Percentiles rank a stretch among this genome's conserved stretches.
phyloP scores from a whole-genome alignment of 352 stramenopile species.

The Pythium apleroticum region DNA sequence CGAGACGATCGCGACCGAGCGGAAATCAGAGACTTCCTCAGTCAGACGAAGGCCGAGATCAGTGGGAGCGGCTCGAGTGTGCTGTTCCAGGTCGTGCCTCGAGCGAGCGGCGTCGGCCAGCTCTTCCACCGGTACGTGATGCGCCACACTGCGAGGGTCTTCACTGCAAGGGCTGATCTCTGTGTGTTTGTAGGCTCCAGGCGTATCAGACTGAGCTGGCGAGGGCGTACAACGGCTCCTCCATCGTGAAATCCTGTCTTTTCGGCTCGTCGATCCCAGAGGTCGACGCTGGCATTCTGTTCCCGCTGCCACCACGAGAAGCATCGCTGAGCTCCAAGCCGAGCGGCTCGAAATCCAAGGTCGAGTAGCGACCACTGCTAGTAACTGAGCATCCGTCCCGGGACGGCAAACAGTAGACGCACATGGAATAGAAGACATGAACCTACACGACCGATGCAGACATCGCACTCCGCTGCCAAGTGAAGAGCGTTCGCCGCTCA shows the following conservation, averaged over 20 bases:
- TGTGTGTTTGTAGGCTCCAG: slow-evolving; percentile 7
- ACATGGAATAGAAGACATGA: too few species aligned
- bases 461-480: too few species aligned
- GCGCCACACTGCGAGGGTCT: background rate
- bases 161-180: background rate
- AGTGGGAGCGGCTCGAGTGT: background rate
- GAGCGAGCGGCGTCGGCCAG: slow-evolving; percentile 7
- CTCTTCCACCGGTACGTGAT: slow-evolving; percentile 14
- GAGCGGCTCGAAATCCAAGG: background rate
- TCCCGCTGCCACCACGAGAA: background rate
- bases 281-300: slow-evolving; percentile 10
- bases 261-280: slow-evolving; percentile 16
- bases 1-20: slow-evolving; percentile 20
- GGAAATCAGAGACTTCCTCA: slow-evolving; percentile 12
- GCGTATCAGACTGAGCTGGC: slow-evolving; percentile 16
- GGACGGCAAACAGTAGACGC: too few species aligned
- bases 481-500: too few species aligned
- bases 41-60: background rate
- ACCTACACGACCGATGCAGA: too few species aligned
- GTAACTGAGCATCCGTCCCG: too few species aligned
- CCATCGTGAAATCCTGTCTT: slow-evolving; percentile 24
- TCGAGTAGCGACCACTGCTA: background rate
- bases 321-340: background rate
- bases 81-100: slow-evolving; percentile 12
- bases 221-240: slow-evolving; percentile 12